Evolutionary conservation across 345 rosid species (phyloP), one percentile per base, ranked within the genome.

Genomic region (Gossypium longicalyx): DNA sequence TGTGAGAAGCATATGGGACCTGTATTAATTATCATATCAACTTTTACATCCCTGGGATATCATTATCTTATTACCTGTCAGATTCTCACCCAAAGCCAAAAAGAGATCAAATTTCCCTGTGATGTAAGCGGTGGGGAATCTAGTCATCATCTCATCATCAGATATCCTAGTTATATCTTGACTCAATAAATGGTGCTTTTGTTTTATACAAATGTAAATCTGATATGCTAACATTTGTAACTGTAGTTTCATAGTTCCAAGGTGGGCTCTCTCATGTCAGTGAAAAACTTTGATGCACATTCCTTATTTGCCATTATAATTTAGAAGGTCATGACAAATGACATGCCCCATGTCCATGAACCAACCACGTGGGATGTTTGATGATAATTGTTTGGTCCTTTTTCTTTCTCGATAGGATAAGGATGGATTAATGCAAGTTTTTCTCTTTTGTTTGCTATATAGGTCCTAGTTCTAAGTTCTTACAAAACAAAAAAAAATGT

Each of bases 1-100:
- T 41, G 47, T 15, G 34, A 29, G 34, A 29, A 29, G 34, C 71
- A 47, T 13, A 22, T 67, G 56, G 71, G 73, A 29, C 73, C 45
- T 17, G 20, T 15, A 10, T 59, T 59, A 16, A 23, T 23, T 11
- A 19, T 22, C 38, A 23, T 15, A 15, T 67, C 20, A 13, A 8
- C 56, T 10, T 13, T 48, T 67, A 45, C 49, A 41, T 45, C n/a
- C 54, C 70, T 20, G 38, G 8, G 38, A 59, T 68, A 10, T 51
- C 57, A 56, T 25, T 41, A 43, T 62, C 61, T 34, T 15, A 72
- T 71, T 56, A 25, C 51, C 41, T 54, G 76, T 64, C 65, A 63
- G 65, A 77, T 65, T 77, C 76, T 57, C 9, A 65, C 51, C 45
- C 16, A 17, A 56, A 29, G n/a, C 47, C 43, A 9, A 69, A 27